A percentile compares a stretch with the other conserved stretches of the same genome.
phyloP scores from a whole-genome alignment of 176 grass and related monocot genomes.

The Aechmea fasciata region DNA sequence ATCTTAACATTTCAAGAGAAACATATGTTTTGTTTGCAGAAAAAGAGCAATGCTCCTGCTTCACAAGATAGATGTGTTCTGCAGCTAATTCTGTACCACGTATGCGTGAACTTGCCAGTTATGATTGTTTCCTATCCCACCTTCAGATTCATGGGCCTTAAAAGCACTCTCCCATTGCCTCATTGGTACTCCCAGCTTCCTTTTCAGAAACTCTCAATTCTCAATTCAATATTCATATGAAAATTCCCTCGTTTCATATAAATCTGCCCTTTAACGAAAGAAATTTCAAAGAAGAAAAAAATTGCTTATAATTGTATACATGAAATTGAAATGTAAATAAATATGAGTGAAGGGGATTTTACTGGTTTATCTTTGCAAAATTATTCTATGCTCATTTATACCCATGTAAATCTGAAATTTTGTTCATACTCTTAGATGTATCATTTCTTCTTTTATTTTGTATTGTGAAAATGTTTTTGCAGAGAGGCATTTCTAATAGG shows the following conservation, averaged over 20 bases:
- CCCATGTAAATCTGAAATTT: too few species aligned
- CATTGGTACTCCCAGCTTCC: conserved; percentile 38
- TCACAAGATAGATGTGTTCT: conserved; percentile 63
- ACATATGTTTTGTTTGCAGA: conserved; percentile 36
- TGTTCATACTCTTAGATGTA: too few species aligned
- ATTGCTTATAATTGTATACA: conserved; percentile 9
- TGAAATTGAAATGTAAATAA: too few species aligned
- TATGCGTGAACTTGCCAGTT: conserved; percentile 79
- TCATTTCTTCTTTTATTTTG: too few species aligned
- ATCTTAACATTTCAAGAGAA: conserved; percentile 2
- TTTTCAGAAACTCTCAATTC: too few species aligned
- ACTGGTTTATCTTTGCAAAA: too few species aligned
- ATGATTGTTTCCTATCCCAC: conserved; percentile 83
- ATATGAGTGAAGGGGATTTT: too few species aligned
- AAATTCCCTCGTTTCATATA: background rate
- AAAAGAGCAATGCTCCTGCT: conserved; percentile 59
- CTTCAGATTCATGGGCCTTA: conserved; percentile 92
- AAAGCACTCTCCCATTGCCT: conserved; percentile 77
- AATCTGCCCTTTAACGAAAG: background rate
- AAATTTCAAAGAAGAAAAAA: conserved; percentile 6
- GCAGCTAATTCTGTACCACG: conserved; percentile 65
- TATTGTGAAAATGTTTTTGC: too few species aligned
- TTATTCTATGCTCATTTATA: too few species aligned
- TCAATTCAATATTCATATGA: too few species aligned
- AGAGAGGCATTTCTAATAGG: too few species aligned